phyloP scores from a whole-genome alignment of 805 yeast species.

The Candida bentonensis region DNA sequence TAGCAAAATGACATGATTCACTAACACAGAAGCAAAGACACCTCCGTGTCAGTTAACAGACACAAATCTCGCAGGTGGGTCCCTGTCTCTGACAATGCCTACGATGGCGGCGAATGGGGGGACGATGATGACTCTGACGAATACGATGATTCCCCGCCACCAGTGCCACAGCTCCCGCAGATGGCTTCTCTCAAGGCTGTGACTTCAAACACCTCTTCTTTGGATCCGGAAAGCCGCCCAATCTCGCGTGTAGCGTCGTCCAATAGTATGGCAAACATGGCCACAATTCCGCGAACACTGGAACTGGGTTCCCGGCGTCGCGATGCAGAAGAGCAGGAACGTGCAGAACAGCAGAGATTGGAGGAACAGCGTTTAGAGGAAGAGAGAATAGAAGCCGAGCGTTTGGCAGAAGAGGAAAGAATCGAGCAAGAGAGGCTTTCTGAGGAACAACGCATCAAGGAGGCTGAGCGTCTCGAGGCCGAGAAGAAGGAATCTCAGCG shows the following conservation, averaged over 20 bases:
- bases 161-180: not conserved
- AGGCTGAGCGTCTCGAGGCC: not conserved
- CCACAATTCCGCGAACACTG: not conserved
- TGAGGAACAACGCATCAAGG: not conserved
- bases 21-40: not conserved
- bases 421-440: not conserved
- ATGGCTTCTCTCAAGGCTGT: not conserved
- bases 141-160: not conserved
- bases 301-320: not conserved
- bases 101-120: conserved; percentile 1
- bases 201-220: not conserved
- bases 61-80: not conserved
- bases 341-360: too few relatives aligned
- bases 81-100: not conserved
- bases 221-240: not conserved
- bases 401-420: not conserved
- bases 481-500: not conserved
- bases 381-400: not conserved
- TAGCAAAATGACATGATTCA: not conserved
- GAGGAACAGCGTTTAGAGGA: not conserved
- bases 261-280: not conserved
- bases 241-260: not conserved
- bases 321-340: not conserved
- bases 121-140: conserved; percentile 1
- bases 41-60: not conserved